Evolutionary conservation across 108 stramenopile species (phyloP), one percentile per base, ranked within the genome.

Genomic region (Schizochytrium sp.): DNA sequence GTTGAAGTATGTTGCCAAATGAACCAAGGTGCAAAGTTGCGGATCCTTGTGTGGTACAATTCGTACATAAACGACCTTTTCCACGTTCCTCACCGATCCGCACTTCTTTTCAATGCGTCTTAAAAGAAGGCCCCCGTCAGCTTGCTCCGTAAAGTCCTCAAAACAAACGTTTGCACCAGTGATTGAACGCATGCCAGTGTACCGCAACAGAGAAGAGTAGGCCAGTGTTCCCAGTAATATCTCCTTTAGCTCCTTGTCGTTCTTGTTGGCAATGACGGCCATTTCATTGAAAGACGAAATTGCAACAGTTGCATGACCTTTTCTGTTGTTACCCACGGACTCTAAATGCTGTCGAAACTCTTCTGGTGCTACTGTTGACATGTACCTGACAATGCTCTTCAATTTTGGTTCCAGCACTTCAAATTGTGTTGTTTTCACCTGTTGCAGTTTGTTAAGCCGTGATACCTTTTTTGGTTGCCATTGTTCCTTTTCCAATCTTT

Each of bases 61-160:
- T 0, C 59, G 59, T n/a, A 60, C 0, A 60, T 60, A 60, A 17
- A 60, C 1, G 19, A 60, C 19, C 28, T 60, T 60, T 60, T 60
- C 59, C 19, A 60, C 59, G 59, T 60, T 60, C 59, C 59, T 17
- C 17, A 60, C 28, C 59, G 1, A 60, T n/a, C 59, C 59, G 28
- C 59, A 60, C 28, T 60, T 60, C 59, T 60, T 60, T n/a, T 60
- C 59, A 1, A 60, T 60, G 59, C 59, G 59, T n/a, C 28, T 17
- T n/a, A 60, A 60, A n/a, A 60, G 59, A n/a, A 60, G 19, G 1
- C 59, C 28, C 28, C 59, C 59, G 28, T 60, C 59, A 60, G 2
- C 19, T 60, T 60, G 59, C 59, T 60, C 59, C 19, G 59, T 60
- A 60, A 60, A 60, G 59, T 60, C 59, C 59, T 60, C 59, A 17